phyloP scores from a whole-genome alignment of 306 rosid species.

The Comarum palustre region DNA sequence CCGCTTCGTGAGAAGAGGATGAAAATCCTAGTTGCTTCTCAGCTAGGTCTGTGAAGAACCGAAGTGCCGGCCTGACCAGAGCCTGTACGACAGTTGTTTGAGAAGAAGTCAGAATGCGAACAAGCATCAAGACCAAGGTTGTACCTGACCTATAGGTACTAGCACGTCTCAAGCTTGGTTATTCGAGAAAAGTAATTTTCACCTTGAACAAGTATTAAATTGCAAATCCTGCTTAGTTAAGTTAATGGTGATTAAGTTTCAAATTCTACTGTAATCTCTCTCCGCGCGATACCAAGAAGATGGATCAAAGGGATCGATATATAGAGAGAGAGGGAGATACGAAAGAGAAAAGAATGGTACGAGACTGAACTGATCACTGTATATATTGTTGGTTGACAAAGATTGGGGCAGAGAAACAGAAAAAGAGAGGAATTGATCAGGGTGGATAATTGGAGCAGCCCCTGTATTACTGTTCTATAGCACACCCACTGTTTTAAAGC shows the following conservation, averaged over 20 bases:
- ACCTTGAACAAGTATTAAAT: background rate
- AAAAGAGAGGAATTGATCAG: conserved; percentile 19
- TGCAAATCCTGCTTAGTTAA: background rate
- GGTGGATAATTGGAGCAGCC: conserved; percentile 15
- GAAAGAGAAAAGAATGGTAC: conserved; percentile 16
- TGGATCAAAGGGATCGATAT: background rate
- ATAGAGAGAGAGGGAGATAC: background rate
- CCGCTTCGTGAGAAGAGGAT: no score
- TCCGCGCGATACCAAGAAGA: conserved; percentile 5
- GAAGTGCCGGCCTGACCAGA: no score
- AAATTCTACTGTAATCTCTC: background rate
- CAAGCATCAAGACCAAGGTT: no score
- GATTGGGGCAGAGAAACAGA: conserved; percentile 1
- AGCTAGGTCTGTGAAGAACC: no score
- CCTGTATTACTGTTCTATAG: background rate
- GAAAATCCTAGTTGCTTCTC: no score
- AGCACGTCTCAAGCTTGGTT: no score
- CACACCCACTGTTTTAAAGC: background rate
- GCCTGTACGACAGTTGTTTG: no score
- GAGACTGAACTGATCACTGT: conserved; percentile 4
- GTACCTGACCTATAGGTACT: no score
- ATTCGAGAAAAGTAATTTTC: no score
- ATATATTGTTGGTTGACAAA: conserved; percentile 21
- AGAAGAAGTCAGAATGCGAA: no score
- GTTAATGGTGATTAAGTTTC: background rate